Conservation (phyloP, 768 basidiomycete species). For the Crepidotus variabilis region DNA sequence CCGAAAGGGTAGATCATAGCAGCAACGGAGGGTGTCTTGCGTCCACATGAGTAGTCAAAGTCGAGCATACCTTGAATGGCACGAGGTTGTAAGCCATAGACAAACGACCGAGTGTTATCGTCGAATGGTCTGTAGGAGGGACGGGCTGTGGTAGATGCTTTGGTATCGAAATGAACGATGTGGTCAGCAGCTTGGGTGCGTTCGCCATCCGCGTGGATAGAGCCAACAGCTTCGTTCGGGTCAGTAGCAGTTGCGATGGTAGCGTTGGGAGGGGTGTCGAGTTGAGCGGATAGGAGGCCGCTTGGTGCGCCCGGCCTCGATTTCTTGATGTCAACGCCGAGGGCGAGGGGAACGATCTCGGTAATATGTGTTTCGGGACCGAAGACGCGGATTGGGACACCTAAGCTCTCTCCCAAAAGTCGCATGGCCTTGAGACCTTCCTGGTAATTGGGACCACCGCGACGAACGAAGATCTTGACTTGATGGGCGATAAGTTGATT, state of each 20-base stretch:
- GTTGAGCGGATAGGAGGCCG: slow-evolving; percentile 33
- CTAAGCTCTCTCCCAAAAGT: slow-evolving; percentile 92
- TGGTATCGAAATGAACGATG: slow-evolving; percentile 82
- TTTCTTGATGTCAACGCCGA: slow-evolving; percentile 65
- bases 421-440: slow-evolving; percentile 97
- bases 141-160: slow-evolving; percentile 38
- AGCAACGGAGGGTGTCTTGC: slow-evolving; percentile 85
- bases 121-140: slow-evolving; percentile 93
- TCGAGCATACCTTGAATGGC: slow-evolving; percentile 97
- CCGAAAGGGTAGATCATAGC: slow-evolving; percentile 99
- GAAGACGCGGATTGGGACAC: slow-evolving; percentile 94
- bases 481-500: slow-evolving; percentile 74
- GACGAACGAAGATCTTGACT: slow-evolving; percentile 95
- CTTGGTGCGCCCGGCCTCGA: slow-evolving; percentile 28
- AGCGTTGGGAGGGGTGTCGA: slow-evolving; percentile 34
- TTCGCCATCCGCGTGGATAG: slow-evolving; percentile 73
- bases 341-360: slow-evolving; percentile 96
- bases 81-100: slow-evolving; percentile 97
- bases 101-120: slow-evolving; percentile 89
- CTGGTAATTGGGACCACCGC: slow-evolving; percentile 99
- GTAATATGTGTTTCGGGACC: slow-evolving; percentile 99
- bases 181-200: slow-evolving; percentile 85
- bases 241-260: slow-evolving; percentile 31
- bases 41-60: slow-evolving; percentile 98
- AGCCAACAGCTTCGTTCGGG: slow-evolving; percentile 50